Conservation (phyloP, 805 yeast genomes). For the Pichia insulana region DNA sequence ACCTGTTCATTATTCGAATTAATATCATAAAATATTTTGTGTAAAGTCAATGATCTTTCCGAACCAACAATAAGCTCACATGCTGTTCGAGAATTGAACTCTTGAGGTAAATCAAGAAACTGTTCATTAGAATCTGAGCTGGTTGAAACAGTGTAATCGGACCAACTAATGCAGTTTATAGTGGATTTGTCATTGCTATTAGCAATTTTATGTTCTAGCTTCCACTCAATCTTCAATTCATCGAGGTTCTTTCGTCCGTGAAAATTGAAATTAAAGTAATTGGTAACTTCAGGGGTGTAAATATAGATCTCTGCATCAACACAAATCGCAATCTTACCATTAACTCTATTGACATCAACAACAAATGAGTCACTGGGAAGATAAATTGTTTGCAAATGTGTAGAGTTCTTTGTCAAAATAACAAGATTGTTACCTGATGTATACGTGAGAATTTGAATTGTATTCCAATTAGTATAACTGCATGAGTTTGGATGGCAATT, state of each 20-base stretch:
- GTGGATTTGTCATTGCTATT: conserved; percentile 17
- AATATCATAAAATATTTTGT: conserved; percentile 33
- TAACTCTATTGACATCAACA: conserved; percentile 51
- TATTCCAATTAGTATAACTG: conserved; percentile 57
- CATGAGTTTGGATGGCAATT: conserved; percentile 47
- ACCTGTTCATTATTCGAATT: conserved; percentile 13
- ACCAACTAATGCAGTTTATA: conserved; percentile 29
- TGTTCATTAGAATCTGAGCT: conserved; percentile 22
- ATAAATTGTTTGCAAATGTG: conserved; percentile 68
- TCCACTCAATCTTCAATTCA: conserved; percentile 27
- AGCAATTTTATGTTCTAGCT: conserved; percentile 20
- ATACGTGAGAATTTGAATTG: conserved; percentile 56
- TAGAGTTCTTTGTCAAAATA: conserved; percentile 42
- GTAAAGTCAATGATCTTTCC: conserved; percentile 38
- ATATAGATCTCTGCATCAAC: conserved; percentile 36
- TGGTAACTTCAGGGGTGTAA: conserved; percentile 50
- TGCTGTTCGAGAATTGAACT: conserved; percentile 28
- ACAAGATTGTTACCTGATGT: conserved; percentile 86
- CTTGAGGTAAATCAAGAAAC: conserved; percentile 26
- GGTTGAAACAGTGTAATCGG: conserved; percentile 25
- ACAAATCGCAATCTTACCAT: conserved; percentile 57
- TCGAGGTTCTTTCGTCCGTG: conserved; percentile 25
- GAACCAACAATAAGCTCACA: conserved; percentile 60
- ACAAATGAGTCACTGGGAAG: conserved; percentile 57
- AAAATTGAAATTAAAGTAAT: conserved; percentile 28